Evolutionary conservation across 192 early-diverging fungal genomes (phyloP).

Genomic region (Funneliformis mosseae): DNA sequence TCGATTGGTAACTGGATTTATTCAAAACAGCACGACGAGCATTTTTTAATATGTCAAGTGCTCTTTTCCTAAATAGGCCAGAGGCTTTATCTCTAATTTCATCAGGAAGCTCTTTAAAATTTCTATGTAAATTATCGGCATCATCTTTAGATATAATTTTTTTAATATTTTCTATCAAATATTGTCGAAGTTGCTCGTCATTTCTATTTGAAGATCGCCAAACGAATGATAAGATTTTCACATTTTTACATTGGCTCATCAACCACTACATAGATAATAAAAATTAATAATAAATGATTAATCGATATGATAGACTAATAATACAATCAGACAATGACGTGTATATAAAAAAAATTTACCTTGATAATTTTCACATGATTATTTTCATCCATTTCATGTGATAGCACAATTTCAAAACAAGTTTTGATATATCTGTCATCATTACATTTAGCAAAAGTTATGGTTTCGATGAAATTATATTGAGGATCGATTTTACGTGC

Average conservation of each 20-base stretch:
- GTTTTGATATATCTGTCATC: background rate
- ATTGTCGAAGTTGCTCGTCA: background rate
- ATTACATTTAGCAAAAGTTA: background rate
- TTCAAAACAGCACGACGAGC: background rate
- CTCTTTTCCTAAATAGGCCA: background rate
- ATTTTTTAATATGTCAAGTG: background rate
- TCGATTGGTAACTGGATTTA: background rate
- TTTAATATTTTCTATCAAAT: background rate
- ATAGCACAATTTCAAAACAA: background rate
- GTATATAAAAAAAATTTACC: background rate
- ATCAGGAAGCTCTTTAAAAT: background rate
- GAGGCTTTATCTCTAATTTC: background rate
- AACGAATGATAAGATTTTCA: background rate
- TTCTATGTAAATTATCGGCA: background rate
- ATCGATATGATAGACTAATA: background rate
- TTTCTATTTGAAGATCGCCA: background rate
- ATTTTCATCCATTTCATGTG: background rate
- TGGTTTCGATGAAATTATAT: background rate
- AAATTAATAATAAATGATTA: background rate
- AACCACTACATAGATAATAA: background rate
- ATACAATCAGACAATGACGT: background rate
- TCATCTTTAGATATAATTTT: background rate
- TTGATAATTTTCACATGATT: background rate
- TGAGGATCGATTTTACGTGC: background rate
- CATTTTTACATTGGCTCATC: background rate